Base-by-base conservation (phyloP, 352 stramenopile genomes). In the Phytophthora ohioensis region DNA sequence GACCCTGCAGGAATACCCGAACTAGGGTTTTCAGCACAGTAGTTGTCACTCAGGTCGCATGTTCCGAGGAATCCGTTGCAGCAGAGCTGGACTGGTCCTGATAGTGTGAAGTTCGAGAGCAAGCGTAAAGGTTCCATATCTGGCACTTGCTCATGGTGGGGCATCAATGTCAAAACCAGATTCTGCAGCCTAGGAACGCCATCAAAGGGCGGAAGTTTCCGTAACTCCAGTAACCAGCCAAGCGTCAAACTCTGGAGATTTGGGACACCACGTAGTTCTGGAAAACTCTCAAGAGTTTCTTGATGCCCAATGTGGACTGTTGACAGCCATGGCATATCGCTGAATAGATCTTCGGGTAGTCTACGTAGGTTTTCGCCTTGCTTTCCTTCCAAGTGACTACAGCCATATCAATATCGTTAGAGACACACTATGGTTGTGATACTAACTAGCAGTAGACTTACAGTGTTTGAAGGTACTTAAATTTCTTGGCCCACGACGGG, bases 381-480 rank as follows among this genome's bases (percentile, higher is more conserved):
- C 39, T 75, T 75, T 8, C 67, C 67, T 56, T 75, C 67, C 34
- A 75, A 31, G 53, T 75, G 67, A 5, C 67, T 74, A 27, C 21
- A 27, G 21, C 21, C 21, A 27, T 27, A 27, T 27, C 21, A 27
- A n/a, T 31, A 39, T 7, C 30, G 17, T 32, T 7, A 27, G 21
- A 27, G 21, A 27, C 21, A 27, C 21, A 27, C 21, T 27, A 27
- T 27, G 21, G 21, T 27, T 27, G 21, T 27, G 21, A 27, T 27
- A 27, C 21, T 27, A 27, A 27, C 21, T 27, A 27, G 21, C 21
- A 45, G 39, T 45, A 13, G 30, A 71, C 62, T 43, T 58, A 82
- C 75, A 82, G 42, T 30, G 58, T 76, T 41, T 77, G 52, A 8
- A 82, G 68, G n/a, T 71, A 73, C 15, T 64, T 67, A 31, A 80